These are phyloP conservation scores for Aspergillus egyptiacus DNA, from an alignment of 495 filamentous ascomycete genomes.

Conservation along the genomic window DNA sequence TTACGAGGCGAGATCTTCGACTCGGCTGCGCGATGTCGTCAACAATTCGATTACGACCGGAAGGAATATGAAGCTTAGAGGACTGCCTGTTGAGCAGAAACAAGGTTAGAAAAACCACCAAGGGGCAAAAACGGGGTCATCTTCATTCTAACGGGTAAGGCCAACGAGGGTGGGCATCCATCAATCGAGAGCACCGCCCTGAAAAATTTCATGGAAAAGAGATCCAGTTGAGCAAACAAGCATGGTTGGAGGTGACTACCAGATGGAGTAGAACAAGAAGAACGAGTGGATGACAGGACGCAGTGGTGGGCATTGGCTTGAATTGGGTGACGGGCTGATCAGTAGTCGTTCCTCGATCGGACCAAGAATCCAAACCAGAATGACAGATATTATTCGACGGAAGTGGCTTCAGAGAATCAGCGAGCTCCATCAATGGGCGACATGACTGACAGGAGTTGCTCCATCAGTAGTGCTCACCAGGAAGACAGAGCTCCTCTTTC, in stretches of 20 bases:
- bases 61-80: not conserved
- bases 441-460: too few relatives aligned
- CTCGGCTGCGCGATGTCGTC: not conserved
- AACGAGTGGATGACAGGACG: not conserved
- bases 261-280: not conserved
- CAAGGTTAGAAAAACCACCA: not conserved
- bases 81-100: not conserved
- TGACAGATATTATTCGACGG: not conserved
- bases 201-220: not conserved
- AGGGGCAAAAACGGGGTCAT: slow-evolving; percentile 1
- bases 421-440: not conserved
- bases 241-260: not conserved
- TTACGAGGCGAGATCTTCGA: not conserved
- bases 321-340: too few relatives aligned
- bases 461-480: too few relatives aligned
- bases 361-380: not conserved
- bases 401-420: not conserved
- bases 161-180: not conserved
- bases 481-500: too few relatives aligned
- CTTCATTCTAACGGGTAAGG: not conserved
- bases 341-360: not conserved
- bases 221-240: slow-evolving; percentile 5
- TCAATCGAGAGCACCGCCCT: not conserved
- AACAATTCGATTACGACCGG: too few relatives aligned
- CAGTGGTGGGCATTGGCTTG: not conserved